Evolutionary conservation across 805 yeast species (phyloP), one percentile per base, ranked within the genome.

Genomic region (Kuraishia cidri): DNA sequence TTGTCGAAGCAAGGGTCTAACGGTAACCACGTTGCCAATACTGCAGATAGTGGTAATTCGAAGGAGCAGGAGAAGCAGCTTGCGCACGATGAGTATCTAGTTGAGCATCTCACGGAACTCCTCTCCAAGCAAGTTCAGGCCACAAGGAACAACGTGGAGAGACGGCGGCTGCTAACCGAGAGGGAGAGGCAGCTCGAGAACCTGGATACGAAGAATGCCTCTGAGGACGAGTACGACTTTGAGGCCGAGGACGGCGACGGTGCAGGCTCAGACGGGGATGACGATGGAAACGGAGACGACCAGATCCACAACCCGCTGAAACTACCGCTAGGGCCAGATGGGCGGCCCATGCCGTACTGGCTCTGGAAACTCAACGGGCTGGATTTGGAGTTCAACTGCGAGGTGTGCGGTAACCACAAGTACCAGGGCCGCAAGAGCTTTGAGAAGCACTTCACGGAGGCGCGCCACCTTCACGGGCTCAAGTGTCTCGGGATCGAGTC

Each of bases 321-420:
- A 35, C 53, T 84, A 35, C 95, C 95, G 0, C 33, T 84, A 1
- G 97, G 95, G 0, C 70, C 83, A 13, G 97, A 88, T 54, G 97
- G 97, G 0, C 70, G 68, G 26, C 97, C 97, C 1, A 85, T 92
- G 19, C 98, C 98, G 2, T 75, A 67, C 34, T 92, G 98, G 98
- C 62, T 92, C 19, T 88, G 75, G 64, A 92, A 88, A 53, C 61
- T 88, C 29, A 87, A 86, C 46, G 98, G 98, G 0, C 62, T 88
- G 8, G 82, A 82, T 35, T 67, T 72, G 27, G 73, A 70, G 33
- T 84, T 75, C 44, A 46, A 56, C 1, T 92, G 98, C 52, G 97
- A 92, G 55, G 72, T 92, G 6, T 92, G 98, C 51, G 94, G 94
- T 4, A 76, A 83, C 45, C 52, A 57, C 21, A 58, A 62, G 6